A percentile compares a stretch with the other conserved stretches of the same genome.
Evolutionary conservation across 2,329 filamentous ascomycete species (phyloP).

Genomic region (Aspergillus sp.): DNA sequence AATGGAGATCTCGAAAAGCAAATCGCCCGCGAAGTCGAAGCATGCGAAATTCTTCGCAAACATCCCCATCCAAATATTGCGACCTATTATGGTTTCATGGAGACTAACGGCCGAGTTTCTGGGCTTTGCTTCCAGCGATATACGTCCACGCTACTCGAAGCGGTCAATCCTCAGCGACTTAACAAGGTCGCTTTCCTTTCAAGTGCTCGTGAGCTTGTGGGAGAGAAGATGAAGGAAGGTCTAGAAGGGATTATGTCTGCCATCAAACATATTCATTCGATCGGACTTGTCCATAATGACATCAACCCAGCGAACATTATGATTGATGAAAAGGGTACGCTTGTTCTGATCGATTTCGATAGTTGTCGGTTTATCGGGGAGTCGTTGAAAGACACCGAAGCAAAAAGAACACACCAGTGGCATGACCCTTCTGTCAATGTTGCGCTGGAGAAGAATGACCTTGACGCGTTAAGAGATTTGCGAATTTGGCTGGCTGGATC

Average conservation of each 20-base stretch:
- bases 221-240: slow-evolving; percentile 14
- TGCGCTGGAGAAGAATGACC: slow-evolving; percentile 21
- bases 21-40: slow-evolving; percentile 25
- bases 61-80: slow-evolving; percentile 33
- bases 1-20: slow-evolving; percentile 20
- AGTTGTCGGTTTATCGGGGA: slow-evolving; percentile 28
- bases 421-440: slow-evolving; percentile 17
- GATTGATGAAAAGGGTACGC: slow-evolving; percentile 25
- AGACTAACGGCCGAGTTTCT: slow-evolving; percentile 22
- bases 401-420: slow-evolving; percentile 25
- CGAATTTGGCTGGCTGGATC: slow-evolving; percentile 18
- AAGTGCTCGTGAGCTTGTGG: slow-evolving; percentile 20
- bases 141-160: slow-evolving; percentile 23
- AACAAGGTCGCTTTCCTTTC: slow-evolving; percentile 24
- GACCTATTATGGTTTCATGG: slow-evolving; percentile 23
- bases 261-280: slow-evolving; percentile 33
- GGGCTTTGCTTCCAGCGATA: slow-evolving; percentile 31
- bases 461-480: slow-evolving; percentile 23
- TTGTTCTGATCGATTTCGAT: slow-evolving; percentile 35
- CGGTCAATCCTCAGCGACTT: slow-evolving; percentile 22
- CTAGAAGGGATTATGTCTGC: slow-evolving; percentile 25
- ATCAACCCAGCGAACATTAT: slow-evolving; percentile 35
- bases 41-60: slow-evolving; percentile 26
- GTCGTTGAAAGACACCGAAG: slow-evolving; percentile 15
- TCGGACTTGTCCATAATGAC: slow-evolving; percentile 33